phyloP scores from a whole-genome alignment of 1,139 yeast genomes.

The Starmera stellimalicola region DNA sequence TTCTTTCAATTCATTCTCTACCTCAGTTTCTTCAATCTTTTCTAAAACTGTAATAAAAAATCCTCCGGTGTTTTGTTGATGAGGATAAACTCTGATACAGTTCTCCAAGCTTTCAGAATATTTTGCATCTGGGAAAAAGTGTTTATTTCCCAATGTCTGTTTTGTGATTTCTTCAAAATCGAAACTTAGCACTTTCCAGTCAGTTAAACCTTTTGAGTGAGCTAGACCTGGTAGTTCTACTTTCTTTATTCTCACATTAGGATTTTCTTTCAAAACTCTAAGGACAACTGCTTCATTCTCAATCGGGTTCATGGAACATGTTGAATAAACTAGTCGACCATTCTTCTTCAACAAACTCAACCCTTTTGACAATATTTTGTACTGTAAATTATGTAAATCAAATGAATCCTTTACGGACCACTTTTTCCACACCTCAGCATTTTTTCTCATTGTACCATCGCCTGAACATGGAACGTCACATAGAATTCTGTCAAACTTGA shows the following conservation, averaged over 20 bases:
- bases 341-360: slow-evolving; percentile 80
- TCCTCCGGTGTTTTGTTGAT: slow-evolving; percentile 96
- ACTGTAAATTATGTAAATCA: slow-evolving; percentile 82
- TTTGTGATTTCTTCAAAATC: slow-evolving; percentile 47
- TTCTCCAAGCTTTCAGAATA: slow-evolving; percentile 49
- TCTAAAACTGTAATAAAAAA: slow-evolving; percentile 91
- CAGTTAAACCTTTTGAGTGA: slow-evolving; percentile 62
- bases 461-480: slow-evolving; percentile 99
- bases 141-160: slow-evolving; percentile 31
- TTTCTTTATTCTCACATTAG: slow-evolving; percentile 58
- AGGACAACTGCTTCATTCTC: slow-evolving; percentile 97
- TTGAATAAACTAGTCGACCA: slow-evolving; percentile 90
- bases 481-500: slow-evolving; percentile 82
- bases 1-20: slow-evolving; percentile 20
- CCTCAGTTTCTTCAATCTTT: slow-evolving; percentile 37
- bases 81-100: slow-evolving; percentile 93
- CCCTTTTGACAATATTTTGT: slow-evolving; percentile 84
- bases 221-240: slow-evolving; percentile 72
- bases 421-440: slow-evolving; percentile 92
- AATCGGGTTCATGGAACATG: slow-evolving; percentile 91
- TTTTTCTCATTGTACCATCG: slow-evolving; percentile 97
- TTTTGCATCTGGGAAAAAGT: slow-evolving; percentile 8
- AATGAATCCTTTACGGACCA: slow-evolving; percentile 84
- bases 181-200: slow-evolving; percentile 84
- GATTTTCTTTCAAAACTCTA: slow-evolving; percentile 79